Evolutionary conservation across 2,329 filamentous ascomycete genomes (phyloP).

Genomic region (Hypocreales sp.): DNA sequence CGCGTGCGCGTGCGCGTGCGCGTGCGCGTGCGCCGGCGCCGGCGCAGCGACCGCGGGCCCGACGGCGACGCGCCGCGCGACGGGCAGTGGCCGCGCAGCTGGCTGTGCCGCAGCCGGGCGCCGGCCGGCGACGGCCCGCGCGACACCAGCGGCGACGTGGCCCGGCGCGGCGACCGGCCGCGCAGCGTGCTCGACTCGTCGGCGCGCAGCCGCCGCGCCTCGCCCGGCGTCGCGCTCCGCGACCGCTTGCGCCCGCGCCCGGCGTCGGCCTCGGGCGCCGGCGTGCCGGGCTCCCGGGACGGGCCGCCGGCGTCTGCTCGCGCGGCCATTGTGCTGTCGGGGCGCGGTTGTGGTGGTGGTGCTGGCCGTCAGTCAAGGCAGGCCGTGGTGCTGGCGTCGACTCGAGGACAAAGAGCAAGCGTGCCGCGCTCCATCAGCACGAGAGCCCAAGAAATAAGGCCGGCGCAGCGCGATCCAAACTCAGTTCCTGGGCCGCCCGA

Average conservation of each 20-base stretch:
- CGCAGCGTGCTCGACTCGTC: constrained; percentile 27
- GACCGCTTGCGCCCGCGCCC: constrained; percentile 23
- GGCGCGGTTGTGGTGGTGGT: too few species aligned
- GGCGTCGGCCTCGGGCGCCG: constrained; percentile 12
- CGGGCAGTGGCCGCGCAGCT: constrained; percentile 28
- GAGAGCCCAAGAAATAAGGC: too few species aligned
- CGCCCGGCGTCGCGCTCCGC: constrained; percentile 19
- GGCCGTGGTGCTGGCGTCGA: too few species aligned
- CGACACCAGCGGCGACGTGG: constrained; percentile 20
- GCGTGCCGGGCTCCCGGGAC: constrained; percentile 9
- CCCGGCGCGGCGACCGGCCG: constrained; percentile 23
- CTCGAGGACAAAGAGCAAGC: too few species aligned
- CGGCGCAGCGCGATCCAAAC: too few species aligned
- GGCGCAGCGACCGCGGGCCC: constrained; percentile 14
- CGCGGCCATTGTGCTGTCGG: constrained; percentile 9
- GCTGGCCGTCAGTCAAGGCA: too few species aligned
- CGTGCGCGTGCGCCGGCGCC: constrained; percentile 18
- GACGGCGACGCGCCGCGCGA: constrained; percentile 21
- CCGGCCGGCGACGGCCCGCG: constrained; percentile 21
- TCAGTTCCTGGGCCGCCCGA: too few species aligned
- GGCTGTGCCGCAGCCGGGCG: constrained; percentile 23
- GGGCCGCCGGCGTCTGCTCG: constrained; percentile 7
- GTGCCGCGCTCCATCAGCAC: too few species aligned
- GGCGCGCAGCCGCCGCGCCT: constrained; percentile 15
- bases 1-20: constrained; percentile 22